Evolutionary conservation across 1,284 basidiomycete genomes (phyloP).

Genomic region (Fomitopsis palustris): DNA sequence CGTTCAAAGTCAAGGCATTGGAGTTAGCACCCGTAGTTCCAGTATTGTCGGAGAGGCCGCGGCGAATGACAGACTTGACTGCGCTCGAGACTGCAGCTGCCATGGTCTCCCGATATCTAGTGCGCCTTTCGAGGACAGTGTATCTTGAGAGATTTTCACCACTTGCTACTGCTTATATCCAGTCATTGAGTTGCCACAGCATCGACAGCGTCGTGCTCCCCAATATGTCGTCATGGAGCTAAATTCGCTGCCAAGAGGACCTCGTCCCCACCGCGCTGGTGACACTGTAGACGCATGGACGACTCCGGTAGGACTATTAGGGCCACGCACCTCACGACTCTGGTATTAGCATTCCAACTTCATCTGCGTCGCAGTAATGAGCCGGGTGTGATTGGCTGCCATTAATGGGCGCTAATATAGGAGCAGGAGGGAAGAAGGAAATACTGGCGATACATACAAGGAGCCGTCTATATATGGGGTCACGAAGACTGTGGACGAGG

Average conservation of each 20-base stretch:
- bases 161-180: too few species aligned
- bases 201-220: neutral
- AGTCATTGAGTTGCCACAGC: neutral
- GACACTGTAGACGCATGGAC: neutral
- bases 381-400: neutral
- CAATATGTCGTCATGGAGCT: neutral
- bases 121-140: neutral
- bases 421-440: neutral
- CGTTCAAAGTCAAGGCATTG: too few species aligned
- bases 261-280: neutral
- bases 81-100: neutral
- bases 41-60: neutral
- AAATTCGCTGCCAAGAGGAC: neutral
- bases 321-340: neutral
- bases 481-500: constrained; percentile 11
- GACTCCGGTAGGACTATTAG: neutral
- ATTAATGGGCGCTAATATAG: constrained; percentile 4
- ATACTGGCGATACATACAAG: neutral
- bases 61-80: neutral
- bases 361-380: neutral
- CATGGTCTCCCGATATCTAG: neutral
- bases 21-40: neutral
- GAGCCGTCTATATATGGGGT: neutral
- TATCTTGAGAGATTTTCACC: too few species aligned
- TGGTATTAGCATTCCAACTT: too few species aligned